These are phyloP conservation scores for Solanum paucissectum DNA, from an alignment of 257 asterid genomes.

Conservation along the genomic window DNA sequence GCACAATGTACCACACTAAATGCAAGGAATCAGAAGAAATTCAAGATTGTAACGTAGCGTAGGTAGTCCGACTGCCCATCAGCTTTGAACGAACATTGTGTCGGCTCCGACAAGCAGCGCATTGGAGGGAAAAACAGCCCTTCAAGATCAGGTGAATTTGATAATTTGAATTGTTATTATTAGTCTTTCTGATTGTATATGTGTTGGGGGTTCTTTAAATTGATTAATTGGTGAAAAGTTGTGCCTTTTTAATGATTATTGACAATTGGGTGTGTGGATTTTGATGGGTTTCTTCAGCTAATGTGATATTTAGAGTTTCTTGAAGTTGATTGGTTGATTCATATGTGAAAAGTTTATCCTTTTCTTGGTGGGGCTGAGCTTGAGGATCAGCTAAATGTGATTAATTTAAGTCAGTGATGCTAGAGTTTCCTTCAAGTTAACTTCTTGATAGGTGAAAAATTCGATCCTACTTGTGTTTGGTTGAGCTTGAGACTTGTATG, in stretches of 20 bases:
- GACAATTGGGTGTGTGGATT: neutral
- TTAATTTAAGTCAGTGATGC: neutral
- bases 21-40: neutral
- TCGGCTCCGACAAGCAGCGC: neutral
- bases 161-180: neutral
- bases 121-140: neutral
- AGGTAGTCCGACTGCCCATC: neutral
- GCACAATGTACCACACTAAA: neutral
- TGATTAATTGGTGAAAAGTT: neutral
- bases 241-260: neutral
- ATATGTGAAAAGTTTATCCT: neutral
- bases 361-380: neutral
- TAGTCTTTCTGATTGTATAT: neutral
- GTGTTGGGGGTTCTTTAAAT: neutral
- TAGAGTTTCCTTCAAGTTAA: neutral
- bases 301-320: neutral
- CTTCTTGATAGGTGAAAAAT: neutral
- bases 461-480: neutral
- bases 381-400: neutral
- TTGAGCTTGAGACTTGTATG: neutral
- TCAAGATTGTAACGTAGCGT: neutral
- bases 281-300: neutral
- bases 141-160: neutral
- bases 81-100: neutral
- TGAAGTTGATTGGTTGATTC: neutral